These are phyloP conservation scores for Fraxinus sp. DNA, from an alignment of 305 asterid species.

Conservation along the genomic window DNA sequence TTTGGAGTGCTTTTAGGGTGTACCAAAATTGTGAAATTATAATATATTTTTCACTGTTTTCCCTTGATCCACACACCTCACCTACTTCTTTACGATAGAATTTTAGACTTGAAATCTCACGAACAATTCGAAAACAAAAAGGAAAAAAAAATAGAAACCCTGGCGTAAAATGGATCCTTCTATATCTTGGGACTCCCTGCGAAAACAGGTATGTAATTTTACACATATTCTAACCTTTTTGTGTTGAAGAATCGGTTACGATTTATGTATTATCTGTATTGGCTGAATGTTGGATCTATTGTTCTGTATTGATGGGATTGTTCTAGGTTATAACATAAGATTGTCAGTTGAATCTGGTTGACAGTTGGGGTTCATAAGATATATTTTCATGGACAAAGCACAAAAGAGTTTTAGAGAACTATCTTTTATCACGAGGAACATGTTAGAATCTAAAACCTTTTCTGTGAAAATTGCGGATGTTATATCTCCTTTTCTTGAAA, in stretches of 20 bases:
- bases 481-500: constrained; percentile 2
- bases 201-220: constrained; percentile 59
- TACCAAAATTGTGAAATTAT: neutral
- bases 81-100: neutral
- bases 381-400: neutral
- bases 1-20: neutral
- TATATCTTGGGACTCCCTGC: constrained; percentile 84
- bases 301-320: neutral
- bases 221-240: neutral
- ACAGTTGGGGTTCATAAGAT: neutral
- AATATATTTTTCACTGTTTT: neutral
- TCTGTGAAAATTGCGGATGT: neutral
- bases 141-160: neutral
- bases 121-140: neutral
- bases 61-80: neutral
- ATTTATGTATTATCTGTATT: neutral
- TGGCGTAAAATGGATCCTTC: constrained; percentile 58
- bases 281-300: constrained; percentile 12
- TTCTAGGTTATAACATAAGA: neutral
- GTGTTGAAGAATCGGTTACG: neutral
- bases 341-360: neutral
- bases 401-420: neutral
- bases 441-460: neutral
- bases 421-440: neutral
- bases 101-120: neutral